A percentile compares a stretch with the other conserved stretches of the same genome.
phyloP scores from a whole-genome alignment of 2,329 filamentous ascomycete genomes.

The Diaporthe helianthi region DNA sequence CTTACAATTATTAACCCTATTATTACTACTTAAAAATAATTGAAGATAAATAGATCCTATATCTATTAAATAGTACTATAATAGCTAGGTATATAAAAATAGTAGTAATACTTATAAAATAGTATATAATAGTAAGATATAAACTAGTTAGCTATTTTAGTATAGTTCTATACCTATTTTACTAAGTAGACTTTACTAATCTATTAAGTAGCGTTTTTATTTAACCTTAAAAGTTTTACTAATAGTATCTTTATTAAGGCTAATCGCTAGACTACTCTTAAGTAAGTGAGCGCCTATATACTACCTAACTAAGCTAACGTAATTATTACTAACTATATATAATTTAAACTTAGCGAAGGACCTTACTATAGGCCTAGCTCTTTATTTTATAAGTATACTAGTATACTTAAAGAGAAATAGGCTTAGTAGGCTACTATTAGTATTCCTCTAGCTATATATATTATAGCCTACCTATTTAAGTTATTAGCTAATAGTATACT shows the following conservation, averaged over 20 bases:
- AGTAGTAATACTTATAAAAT: neutral
- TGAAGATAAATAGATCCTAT: neutral
- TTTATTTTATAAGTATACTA: neutral
- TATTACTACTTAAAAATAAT: neutral
- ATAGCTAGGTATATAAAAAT: neutral
- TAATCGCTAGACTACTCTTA: neutral
- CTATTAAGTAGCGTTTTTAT: neutral
- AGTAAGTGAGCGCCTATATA: neutral
- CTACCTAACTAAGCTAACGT: neutral
- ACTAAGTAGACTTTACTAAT: neutral
- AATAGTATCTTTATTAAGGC: neutral
- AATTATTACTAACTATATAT: neutral
- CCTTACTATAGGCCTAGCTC: neutral
- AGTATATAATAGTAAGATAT: neutral
- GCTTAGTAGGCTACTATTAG: neutral
- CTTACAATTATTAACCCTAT: neutral
- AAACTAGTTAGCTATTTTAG: neutral
- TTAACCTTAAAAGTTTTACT: neutral
- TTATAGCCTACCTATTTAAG: neutral
- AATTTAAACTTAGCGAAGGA: neutral
- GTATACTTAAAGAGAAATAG: neutral
- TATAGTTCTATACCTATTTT: neutral
- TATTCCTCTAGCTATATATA: neutral
- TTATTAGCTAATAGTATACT: neutral
- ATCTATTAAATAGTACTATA: neutral